Evolutionary conservation across 352 stramenopile species (phyloP).

Genomic region (Phytophthora colocasiae): DNA sequence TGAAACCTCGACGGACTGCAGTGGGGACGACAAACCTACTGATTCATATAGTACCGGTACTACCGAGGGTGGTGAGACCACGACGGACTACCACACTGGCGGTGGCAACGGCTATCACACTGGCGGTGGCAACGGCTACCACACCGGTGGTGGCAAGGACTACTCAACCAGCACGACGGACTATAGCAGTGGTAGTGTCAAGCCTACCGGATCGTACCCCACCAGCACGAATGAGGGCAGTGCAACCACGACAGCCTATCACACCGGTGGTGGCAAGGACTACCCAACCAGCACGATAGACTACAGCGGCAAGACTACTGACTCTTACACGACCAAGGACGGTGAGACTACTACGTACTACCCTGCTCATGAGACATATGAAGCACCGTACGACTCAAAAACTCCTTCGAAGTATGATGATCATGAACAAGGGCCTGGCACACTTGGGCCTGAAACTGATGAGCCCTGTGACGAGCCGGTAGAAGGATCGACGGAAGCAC

Average conservation of each 20-base stretch:
- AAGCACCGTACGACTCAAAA: no score
- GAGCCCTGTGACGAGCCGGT: not conserved
- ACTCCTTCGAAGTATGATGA: no score
- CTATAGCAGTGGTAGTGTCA: not conserved
- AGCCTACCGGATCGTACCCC: not conserved
- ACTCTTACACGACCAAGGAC: no score
- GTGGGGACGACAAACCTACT: not conserved
- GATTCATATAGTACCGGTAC: not conserved
- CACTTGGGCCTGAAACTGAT: not conserved
- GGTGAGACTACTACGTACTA: not conserved
- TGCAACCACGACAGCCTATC: no score
- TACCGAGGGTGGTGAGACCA: not conserved
- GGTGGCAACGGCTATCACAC: not conserved
- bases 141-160: not conserved
- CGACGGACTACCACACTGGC: not conserved
- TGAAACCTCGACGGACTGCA: not conserved
- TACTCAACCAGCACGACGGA: not conserved
- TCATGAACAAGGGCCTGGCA: no score
- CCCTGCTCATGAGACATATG: no score
- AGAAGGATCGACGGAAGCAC: not conserved
- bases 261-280: no score
- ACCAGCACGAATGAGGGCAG: no score
- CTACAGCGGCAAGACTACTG: no score
- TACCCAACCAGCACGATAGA: no score
- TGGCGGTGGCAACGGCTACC: not conserved